Evolutionary conservation across 495 filamentous ascomycete genomes (phyloP).

Genomic region (Clavariopsis aquatica): DNA sequence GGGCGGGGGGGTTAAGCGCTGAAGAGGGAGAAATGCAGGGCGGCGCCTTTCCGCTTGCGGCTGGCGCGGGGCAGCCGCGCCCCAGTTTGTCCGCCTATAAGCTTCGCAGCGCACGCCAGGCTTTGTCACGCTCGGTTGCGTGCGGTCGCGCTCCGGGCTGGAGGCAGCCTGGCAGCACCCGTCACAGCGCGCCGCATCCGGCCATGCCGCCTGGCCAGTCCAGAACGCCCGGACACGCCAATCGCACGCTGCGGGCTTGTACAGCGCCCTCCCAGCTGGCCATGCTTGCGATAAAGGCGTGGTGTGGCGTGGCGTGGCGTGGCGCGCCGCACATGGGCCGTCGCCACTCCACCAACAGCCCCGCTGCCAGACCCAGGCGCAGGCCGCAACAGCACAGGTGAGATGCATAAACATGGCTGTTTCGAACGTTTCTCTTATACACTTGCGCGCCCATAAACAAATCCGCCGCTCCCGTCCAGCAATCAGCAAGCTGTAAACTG

Average conservation of each 20-base stretch:
- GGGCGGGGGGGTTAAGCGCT: background rate
- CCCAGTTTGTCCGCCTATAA: background rate
- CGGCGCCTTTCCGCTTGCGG: background rate
- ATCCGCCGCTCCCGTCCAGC: background rate
- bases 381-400: background rate
- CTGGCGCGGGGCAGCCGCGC: background rate
- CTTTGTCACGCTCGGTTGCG: background rate
- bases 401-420: conserved; percentile 3
- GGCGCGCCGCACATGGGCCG: too few relatives aligned
- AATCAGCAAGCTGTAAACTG: too few relatives aligned
- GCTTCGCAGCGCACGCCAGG: background rate
- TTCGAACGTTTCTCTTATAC: conserved; percentile 9
- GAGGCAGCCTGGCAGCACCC: background rate
- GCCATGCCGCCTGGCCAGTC: background rate
- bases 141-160: too few relatives aligned
- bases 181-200: background rate
- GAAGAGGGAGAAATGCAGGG: background rate
- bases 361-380: background rate
- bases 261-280: too few relatives aligned
- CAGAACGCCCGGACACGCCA: background rate
- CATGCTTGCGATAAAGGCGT: too few relatives aligned
- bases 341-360: conserved; percentile 7
- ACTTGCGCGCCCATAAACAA: conserved; percentile 1
- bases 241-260: too few relatives aligned
- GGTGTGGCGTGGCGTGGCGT: too few relatives aligned